Evolutionary conservation across 2,329 filamentous ascomycete species (phyloP), one percentile per base, ranked within the genome.

Genomic region (Herpomyces periplanetae): DNA sequence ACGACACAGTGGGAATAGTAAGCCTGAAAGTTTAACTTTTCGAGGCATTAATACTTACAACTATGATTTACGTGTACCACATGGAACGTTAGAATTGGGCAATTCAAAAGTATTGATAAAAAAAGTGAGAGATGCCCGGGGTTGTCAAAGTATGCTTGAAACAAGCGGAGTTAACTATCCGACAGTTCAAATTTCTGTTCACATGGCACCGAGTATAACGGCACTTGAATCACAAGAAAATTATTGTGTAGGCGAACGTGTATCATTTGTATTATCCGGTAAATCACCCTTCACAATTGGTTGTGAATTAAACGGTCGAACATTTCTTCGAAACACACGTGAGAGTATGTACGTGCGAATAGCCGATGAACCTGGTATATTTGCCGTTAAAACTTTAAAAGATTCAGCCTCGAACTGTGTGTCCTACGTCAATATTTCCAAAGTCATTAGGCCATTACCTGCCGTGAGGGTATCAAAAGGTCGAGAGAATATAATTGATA

Each of bases 221-320:
- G 58, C 75, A 3, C 49, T 87, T 13, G 73, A 91, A 32, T 5
- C 17, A 8, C 59, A 65, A 24, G 49, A 49, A 8, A 68, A 96
- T 40, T 88, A 75, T 40, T 96, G 80, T 37, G 73, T 96, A 5
- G 80, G 84, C 27, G 80, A 96, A 37, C 62, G 73, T 20, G 62
- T 96, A 27, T 64, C 66, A 3, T 96, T 87, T 40, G 71, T 68
- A 0, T 54, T 96, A 4, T 68, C 69, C 1, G 84, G 80, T 17
- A 65, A 66, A 21, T 60, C 71, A 8, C 84, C 84, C 0, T 96
- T 96, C 37, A 68, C 75, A 17, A 62, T 96, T 17, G 62, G 61
- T 36, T 96, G 96, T 42, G 64, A 56, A 5, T 96, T 96, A 40
- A 59, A 73, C 28, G 62, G 60, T 21, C 50, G 52, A 16, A 45